Conservation (phyloP, 1,284 basidiomycete genomes). For the Malassezia brasiliensis region DNA sequence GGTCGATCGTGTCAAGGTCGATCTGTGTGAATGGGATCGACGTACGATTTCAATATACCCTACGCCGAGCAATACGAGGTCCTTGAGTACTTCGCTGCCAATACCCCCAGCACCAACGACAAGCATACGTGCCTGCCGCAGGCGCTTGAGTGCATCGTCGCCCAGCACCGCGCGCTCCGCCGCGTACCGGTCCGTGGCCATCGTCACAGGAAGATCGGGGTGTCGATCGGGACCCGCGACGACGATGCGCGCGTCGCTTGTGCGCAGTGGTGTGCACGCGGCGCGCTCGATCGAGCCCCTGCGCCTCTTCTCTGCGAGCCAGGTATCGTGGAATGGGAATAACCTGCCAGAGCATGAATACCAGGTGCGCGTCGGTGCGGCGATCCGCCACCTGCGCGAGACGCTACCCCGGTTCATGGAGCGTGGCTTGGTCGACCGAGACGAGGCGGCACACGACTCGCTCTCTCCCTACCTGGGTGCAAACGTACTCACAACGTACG, state of each 20-base stretch:
- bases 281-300: neutral
- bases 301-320: slow-evolving; percentile 3
- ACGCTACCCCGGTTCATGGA: slow-evolving; percentile 17
- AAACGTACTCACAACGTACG: neutral
- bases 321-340: neutral
- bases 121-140: slow-evolving; percentile 52
- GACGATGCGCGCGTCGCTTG: neutral
- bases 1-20: slow-evolving; percentile 96
- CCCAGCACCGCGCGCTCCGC: slow-evolving; percentile 10
- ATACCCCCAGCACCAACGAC: slow-evolving; percentile 96
- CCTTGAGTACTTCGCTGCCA: slow-evolving; percentile 94
- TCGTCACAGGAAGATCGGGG: slow-evolving; percentile 2
- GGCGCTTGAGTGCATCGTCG: neutral
- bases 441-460: neutral
- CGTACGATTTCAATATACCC: slow-evolving; percentile 66
- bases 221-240: neutral
- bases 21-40: slow-evolving; percentile 50
- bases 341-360: slow-evolving; percentile 16
- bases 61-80: slow-evolving; percentile 84
- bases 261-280: neutral
- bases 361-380: slow-evolving; percentile 15
- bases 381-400: slow-evolving; percentile 11
- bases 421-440: slow-evolving; percentile 6
- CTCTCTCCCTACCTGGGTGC: neutral
- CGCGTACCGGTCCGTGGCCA: slow-evolving; percentile 7